These are phyloP conservation scores for Nakazawaea populi DNA, from an alignment of 805 yeast genomes.

Conservation along the genomic window DNA sequence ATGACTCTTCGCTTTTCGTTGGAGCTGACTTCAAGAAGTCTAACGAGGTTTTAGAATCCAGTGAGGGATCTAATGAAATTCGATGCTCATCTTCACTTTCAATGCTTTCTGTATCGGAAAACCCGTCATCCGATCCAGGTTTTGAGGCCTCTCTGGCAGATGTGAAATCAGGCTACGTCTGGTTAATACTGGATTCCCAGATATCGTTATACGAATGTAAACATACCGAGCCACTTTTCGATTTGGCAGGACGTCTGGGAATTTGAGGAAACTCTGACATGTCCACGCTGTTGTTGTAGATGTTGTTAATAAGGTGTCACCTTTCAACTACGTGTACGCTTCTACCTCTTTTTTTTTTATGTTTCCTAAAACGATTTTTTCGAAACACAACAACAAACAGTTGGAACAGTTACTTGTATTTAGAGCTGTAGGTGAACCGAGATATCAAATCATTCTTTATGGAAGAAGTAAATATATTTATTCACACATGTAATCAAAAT, in stretches of 20 bases:
- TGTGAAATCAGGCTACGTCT: not conserved
- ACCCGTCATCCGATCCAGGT: not conserved
- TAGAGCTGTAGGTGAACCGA: no score
- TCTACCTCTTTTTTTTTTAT: no score
- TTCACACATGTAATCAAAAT: no score
- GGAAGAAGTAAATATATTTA: no score
- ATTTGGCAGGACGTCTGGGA: not conserved
- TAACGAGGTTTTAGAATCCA: not conserved
- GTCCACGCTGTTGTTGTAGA: not conserved
- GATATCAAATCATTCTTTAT: no score
- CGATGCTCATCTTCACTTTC: constrained; percentile 1
- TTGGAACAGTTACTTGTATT: no score
- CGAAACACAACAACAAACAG: no score
- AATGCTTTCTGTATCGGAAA: not conserved
- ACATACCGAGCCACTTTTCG: not conserved
- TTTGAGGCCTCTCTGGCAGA: not conserved
- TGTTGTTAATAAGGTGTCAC: not conserved
- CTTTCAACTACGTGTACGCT: not conserved
- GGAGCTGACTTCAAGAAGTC: not conserved
- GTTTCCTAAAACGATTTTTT: not conserved
- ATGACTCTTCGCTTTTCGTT: not conserved
- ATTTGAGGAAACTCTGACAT: not conserved
- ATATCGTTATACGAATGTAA: no score
- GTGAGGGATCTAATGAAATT: not conserved
- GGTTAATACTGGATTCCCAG: not conserved